Evolutionary conservation across 176 grass and related monocot genomes (phyloP), one percentile per base, ranked within the genome.

Genomic region (Oryza nivara): DNA sequence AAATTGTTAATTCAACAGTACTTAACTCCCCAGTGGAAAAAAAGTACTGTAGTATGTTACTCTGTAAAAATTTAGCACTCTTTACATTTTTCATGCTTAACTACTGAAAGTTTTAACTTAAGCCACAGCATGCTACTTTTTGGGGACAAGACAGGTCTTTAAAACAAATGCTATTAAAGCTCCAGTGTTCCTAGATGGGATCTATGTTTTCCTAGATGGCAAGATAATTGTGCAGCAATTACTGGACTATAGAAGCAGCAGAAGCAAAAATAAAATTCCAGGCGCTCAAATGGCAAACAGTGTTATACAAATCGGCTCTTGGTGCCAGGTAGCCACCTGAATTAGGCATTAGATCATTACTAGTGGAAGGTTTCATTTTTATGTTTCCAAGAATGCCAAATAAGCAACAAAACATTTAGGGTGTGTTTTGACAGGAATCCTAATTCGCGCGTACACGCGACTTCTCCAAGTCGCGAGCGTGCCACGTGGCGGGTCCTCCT

Each of bases 51-150:
- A 13, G 46, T 48, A 23, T 65, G 32, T 64, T 41, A 41, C 40
- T 41, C 40, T 41, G 40, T 41, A 41, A 41, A 78, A 36, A 65
- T 70, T 40, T 44, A n/a, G 9, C 19, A 74, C 8, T 3, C 43
- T 54, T 69, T 23, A 70, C 30, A 56, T 68, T 68, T 68, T 68
- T 32, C 28, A 80, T 80, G 10, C 34, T 60, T 28, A 60, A 56
- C 3, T 13, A 58, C 46, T 14, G 5, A 54, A 60, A 60, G 14
- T 28, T 52, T 68, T 17, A 5, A 25, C 34, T 70, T 70, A 23
- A 69, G 32, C 17, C 11, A 23, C 65, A 49, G 51, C 51, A 4
- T 54, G 7, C 11, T 23, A 68, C 23, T 51, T 79, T 16, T 67
- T 32, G 12, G 22, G 49, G 51, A 54, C 51, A 54, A 54, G 51